Evolutionary conservation across 1,139 yeast genomes (phyloP), one percentile per base, ranked within the genome.

Genomic region (Yamadazyma taylorii): DNA sequence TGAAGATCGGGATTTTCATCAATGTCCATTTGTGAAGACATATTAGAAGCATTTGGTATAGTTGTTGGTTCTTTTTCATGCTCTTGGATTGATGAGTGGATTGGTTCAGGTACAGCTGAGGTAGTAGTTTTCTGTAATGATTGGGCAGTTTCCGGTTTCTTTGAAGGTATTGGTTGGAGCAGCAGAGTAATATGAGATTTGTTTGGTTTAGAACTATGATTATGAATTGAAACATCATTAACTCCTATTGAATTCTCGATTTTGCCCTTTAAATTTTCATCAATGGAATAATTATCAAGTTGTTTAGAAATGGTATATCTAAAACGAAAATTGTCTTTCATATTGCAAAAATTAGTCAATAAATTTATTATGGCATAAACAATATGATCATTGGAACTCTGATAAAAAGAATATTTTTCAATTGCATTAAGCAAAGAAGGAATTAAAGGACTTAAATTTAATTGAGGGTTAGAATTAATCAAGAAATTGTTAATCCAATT

Each of bases 281-380:
- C 58, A 1, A 78, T 61, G n/a, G 60, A 56, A 35, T 71, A 72
- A 6, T 50, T 45, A 26, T 63, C 61, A 42, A 84, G 49, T 37
- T 78, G 80, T 17, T 63, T 61, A 4, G 70, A 59, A 26, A 85
- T 63, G 39, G 79, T 85, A 14, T 58, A 61, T 46, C 69, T 66
- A 13, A 56, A 56, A 29, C 56, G 41, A 25, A 52, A 46, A 39
- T 64, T 64, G 17, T 55, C 60, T 38, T 54, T 56, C 38, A 57
- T 41, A 26, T 51, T 50, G 42, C 62, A 67, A 48, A 60, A 66
- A 35, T 47, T 48, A 2, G 50, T 50, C 17, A 67, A 53, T 27
- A 69, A 51, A 5, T 43, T 41, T 32, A 40, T 46, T 4, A 58
- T 43, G 12, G 53, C 44, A 14, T 43, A 43, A 14, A 52, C 42